phyloP scores from a whole-genome alignment of 352 stramenopile species.

The Aphanomyces euteiches region DNA sequence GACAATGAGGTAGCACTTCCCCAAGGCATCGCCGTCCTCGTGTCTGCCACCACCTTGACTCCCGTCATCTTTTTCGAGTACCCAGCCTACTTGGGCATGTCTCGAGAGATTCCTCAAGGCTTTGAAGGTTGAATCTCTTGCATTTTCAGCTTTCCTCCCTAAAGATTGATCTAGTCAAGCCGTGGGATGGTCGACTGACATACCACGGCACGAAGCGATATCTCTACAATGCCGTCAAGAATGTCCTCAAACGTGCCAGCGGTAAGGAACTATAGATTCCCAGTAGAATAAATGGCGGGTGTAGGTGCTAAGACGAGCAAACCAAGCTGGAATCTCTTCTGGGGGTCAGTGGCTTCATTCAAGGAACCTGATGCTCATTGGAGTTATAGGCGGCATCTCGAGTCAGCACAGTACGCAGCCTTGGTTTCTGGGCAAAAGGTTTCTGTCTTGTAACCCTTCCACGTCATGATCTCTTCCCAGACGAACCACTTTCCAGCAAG shows the following conservation, averaged over 20 bases:
- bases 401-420: constrained; percentile 39
- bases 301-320: constrained; percentile 33
- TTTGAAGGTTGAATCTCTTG: constrained; percentile 48
- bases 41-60: background rate
- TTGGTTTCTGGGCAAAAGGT: constrained; percentile 49
- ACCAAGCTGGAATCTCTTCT: constrained; percentile 62
- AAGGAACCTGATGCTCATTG: background rate
- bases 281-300: background rate
- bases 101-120: constrained; percentile 42
- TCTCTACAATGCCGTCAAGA: constrained; percentile 72
- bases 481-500: constrained; percentile 78
- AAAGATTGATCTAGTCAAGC: background rate
- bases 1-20: constrained; percentile 3
- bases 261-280: constrained; percentile 31
- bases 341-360: constrained; percentile 37
- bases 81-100: constrained; percentile 13
- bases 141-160: too few species aligned
- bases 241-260: constrained; percentile 48
- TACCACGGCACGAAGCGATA: constrained; percentile 68
- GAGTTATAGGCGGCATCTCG: constrained; percentile 43
- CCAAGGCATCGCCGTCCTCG: background rate
- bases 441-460: background rate
- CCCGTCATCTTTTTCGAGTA: background rate
- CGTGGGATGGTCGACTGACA: too few species aligned
- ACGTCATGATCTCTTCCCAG: background rate